Percentiles rank a stretch among this genome's conserved stretches.
These are phyloP conservation scores for Botrytis squamosa DNA, from an alignment of 2,329 filamentous ascomycete genomes.

Conservation along the genomic window DNA sequence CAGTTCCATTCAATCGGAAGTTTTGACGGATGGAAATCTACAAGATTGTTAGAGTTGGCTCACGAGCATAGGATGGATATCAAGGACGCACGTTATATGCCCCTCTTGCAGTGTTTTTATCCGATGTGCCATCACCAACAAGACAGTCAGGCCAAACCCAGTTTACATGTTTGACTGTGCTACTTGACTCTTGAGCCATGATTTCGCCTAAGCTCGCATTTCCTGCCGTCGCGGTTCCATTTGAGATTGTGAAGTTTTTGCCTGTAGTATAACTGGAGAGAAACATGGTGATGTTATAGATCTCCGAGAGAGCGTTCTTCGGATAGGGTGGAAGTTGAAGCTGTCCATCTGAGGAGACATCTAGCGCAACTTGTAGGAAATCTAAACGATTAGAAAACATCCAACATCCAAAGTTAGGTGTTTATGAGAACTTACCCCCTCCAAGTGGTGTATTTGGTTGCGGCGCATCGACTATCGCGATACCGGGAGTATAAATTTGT, in stretches of 20 bases:
- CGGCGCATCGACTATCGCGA: constrained; percentile 64
- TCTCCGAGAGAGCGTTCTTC: constrained; percentile 53
- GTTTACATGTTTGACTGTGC: constrained; percentile 71
- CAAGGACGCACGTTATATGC: constrained; percentile 53
- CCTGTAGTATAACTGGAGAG: constrained; percentile 62
- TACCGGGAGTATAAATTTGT: constrained; percentile 67
- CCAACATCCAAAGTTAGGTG: neutral
- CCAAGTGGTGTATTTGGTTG: constrained; percentile 64
- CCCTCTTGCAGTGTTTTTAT: constrained; percentile 53
- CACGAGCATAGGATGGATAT: neutral
- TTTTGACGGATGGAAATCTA: constrained; percentile 70
- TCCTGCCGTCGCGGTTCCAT: constrained; percentile 54
- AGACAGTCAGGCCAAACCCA: constrained; percentile 72
- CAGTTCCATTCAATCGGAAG: constrained; percentile 62
- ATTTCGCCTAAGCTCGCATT: constrained; percentile 60
- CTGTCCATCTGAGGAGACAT: constrained; percentile 64
- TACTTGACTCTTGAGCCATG: constrained; percentile 60
- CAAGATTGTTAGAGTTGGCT: neutral
- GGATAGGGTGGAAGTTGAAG: constrained; percentile 58
- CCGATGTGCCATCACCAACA: constrained; percentile 51
- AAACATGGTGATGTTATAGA: constrained; percentile 66
- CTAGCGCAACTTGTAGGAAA: constrained; percentile 62
- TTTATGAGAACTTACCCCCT: constrained; percentile 51
- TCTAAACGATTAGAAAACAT: constrained; percentile 36
- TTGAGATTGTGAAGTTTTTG: constrained; percentile 67